Conservation (phyloP, 805 yeast genomes). For the Grigorovia yakushimaensis region DNA sequence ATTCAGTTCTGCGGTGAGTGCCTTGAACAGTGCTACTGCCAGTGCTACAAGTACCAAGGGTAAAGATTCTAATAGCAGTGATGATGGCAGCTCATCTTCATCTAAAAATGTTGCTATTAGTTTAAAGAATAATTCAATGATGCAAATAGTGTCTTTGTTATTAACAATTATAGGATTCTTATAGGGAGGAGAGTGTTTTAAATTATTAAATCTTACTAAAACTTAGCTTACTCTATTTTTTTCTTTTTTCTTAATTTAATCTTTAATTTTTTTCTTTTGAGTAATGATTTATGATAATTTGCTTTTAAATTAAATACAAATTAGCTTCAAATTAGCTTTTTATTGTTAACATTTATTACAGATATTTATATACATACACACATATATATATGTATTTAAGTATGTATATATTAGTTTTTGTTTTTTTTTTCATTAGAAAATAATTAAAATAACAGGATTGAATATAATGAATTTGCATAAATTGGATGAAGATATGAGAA, state of each 20-base stretch:
- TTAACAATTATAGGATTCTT: conserved; percentile 3
- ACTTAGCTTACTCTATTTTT: not conserved
- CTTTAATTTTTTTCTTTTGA: no score
- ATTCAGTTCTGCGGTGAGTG: conserved; percentile 6
- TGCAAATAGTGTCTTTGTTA: not conserved
- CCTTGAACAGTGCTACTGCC: conserved; percentile 3
- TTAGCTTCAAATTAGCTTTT: no score
- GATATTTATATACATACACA: no score
- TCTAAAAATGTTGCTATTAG: conserved; percentile 2
- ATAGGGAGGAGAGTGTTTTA: not conserved
- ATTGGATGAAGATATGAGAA: no score
- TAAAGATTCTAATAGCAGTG: not conserved
- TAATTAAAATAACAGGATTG: no score
- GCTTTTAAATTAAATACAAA: no score
- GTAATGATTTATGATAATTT: no score
- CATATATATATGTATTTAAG: no score
- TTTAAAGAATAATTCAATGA: not conserved
- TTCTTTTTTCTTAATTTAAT: not conserved
- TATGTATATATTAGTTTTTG: no score
- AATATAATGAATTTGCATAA: no score
- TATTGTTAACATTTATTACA: no score
- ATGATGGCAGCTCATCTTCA: conserved; percentile 1
- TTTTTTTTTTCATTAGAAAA: no score
- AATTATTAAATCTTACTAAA: not conserved
- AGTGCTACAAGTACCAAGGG: not conserved